Percentiles rank a stretch among this genome's conserved stretches.
Evolutionary conservation across 345 rosid species (phyloP).

Genomic region (Camelina hispida): DNA sequence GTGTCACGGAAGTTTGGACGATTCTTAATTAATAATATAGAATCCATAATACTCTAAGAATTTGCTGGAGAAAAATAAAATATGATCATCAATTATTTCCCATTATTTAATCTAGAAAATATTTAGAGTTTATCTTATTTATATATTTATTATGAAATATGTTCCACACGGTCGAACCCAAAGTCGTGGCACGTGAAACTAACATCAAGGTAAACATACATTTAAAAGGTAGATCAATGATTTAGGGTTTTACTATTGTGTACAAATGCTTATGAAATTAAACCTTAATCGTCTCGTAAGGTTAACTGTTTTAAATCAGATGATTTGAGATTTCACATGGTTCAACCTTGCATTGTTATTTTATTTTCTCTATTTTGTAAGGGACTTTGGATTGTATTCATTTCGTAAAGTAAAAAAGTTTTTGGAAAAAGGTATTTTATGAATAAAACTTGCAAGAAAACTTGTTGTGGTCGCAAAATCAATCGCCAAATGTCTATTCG

Average conservation of each 20-base stretch:
- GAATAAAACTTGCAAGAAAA: neutral
- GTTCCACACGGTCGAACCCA: neutral
- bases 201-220: neutral
- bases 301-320: neutral
- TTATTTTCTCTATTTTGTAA: neutral
- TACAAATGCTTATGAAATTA: no score
- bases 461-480: neutral
- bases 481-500: slow-evolving; percentile 16
- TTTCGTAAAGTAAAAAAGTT: neutral
- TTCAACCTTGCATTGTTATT: neutral
- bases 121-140: slow-evolving; percentile 1
- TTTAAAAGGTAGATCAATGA: slow-evolving; percentile 7
- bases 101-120: neutral
- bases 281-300: no score
- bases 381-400: neutral
- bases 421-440: neutral
- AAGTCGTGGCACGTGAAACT: neutral
- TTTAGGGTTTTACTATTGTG: neutral
- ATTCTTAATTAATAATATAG: slow-evolving; percentile 22
- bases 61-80: neutral
- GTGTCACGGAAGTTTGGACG: slow-evolving; percentile 40
- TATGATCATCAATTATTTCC: neutral
- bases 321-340: slow-evolving; percentile 4
- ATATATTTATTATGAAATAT: neutral
- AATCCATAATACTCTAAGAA: neutral